Conservation (phyloP, 495 filamentous ascomycete genomes). For the Staphylotrichum longicolle region DNA sequence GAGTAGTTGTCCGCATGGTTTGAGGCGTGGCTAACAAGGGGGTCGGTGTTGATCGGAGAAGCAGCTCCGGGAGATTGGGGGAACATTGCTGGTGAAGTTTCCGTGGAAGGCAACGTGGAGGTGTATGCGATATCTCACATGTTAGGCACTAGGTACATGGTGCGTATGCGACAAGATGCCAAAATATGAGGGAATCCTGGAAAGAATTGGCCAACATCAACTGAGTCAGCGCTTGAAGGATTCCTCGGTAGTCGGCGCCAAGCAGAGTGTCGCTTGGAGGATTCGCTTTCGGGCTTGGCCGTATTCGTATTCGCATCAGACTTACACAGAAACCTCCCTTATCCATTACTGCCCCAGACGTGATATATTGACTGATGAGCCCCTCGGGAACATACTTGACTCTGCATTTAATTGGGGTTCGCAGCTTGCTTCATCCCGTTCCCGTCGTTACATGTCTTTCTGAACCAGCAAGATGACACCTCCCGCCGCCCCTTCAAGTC, state of each 20-base stretch:
- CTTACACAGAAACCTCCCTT: background rate
- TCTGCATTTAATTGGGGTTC: background rate
- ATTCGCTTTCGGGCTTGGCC: background rate
- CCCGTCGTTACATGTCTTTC: too few species aligned
- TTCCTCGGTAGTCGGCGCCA: too few species aligned
- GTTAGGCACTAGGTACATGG: too few species aligned
- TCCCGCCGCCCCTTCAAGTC: conserved; percentile 17
- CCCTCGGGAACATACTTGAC: background rate
- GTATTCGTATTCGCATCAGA: conserved; percentile 3
- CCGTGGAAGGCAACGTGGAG: background rate
- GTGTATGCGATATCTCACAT: too few species aligned
- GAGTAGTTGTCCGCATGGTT: background rate
- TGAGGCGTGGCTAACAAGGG: background rate
- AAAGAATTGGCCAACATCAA: too few species aligned
- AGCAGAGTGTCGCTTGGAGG: too few species aligned
- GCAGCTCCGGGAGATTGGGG: background rate
- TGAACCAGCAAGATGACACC: background rate
- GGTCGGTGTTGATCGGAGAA: background rate
- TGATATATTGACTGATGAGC: background rate
- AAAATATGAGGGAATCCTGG: too few species aligned
- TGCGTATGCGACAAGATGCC: too few species aligned
- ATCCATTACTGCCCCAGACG: background rate
- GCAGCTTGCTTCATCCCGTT: too few species aligned
- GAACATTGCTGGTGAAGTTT: background rate
- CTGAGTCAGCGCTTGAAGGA: too few species aligned